phyloP scores from a whole-genome alignment of 257 asterid species.

The Lycium ferocissimum region DNA sequence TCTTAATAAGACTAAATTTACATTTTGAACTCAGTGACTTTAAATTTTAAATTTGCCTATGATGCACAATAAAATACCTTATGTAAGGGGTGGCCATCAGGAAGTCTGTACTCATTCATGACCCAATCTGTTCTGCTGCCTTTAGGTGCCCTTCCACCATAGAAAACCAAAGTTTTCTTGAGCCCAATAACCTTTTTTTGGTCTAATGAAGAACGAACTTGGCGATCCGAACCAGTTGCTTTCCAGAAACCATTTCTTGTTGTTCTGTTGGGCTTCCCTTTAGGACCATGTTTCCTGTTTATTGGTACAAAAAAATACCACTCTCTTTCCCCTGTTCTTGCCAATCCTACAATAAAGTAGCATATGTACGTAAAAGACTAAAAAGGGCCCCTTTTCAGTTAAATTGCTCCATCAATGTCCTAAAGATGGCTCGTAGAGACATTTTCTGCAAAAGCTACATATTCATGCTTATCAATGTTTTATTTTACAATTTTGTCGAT shows the following conservation, averaged over 20 bases:
- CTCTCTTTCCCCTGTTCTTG: slow-evolving; percentile 75
- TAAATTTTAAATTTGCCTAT: neutral
- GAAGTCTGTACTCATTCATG: slow-evolving; percentile 83
- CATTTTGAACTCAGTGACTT: neutral
- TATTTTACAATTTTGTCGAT: neutral
- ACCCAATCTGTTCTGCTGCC: slow-evolving; percentile 84
- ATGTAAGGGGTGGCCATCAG: slow-evolving; percentile 50
- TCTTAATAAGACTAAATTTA: neutral
- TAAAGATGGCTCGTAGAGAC: no score
- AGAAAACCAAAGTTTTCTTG: slow-evolving; percentile 77
- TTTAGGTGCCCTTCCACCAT: slow-evolving; percentile 79
- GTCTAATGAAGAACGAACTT: slow-evolving; percentile 49
- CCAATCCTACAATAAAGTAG: slow-evolving; percentile 51
- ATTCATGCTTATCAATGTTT: neutral
- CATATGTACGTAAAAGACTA: neutral
- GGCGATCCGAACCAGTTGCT: slow-evolving; percentile 86
- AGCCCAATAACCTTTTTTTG: slow-evolving; percentile 58
- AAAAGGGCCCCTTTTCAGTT: neutral
- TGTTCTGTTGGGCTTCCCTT: slow-evolving; percentile 76
- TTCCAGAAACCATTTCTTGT: slow-evolving; percentile 81
- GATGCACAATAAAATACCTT: slow-evolving; percentile 41
- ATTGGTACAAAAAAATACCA: slow-evolving; percentile 81
- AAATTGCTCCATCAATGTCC: no score
- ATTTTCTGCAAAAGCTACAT: no score
- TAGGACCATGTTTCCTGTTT: slow-evolving; percentile 70